Conservation (phyloP, 805 yeast species). For the Jamesozyma lodderae region DNA sequence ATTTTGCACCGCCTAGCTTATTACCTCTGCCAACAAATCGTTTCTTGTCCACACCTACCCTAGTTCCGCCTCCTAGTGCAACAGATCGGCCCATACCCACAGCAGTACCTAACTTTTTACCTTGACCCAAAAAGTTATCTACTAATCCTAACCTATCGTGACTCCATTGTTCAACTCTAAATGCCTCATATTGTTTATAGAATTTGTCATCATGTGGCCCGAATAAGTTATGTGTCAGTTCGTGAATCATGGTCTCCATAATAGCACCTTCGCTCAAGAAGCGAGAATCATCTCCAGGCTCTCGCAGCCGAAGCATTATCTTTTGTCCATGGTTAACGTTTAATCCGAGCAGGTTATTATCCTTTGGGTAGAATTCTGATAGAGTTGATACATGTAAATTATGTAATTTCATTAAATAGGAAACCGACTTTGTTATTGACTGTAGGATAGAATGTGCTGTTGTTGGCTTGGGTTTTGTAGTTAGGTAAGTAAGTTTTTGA, state of each 20-base stretch:
- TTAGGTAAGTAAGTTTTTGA: slow-evolving; percentile 5
- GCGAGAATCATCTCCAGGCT: slow-evolving; percentile 38
- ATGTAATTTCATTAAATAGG: slow-evolving; percentile 68
- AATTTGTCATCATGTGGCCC: slow-evolving; percentile 79
- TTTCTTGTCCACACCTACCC: background rate
- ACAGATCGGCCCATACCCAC: too few relatives aligned
- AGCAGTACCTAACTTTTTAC: slow-evolving; percentile 9
- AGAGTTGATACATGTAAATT: slow-evolving; percentile 57
- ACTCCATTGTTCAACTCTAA: slow-evolving; percentile 41
- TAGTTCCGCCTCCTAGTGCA: background rate
- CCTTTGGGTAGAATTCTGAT: slow-evolving; percentile 75
- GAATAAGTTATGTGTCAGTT: slow-evolving; percentile 65
- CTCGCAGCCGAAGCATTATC: slow-evolving; percentile 62
- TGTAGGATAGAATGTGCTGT: slow-evolving; percentile 6
- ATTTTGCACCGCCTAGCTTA: background rate
- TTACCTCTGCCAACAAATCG: slow-evolving; percentile 2
- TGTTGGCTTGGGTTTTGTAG: slow-evolving; percentile 3
- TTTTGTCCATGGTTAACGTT: slow-evolving; percentile 74
- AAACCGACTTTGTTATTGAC: slow-evolving; percentile 58
- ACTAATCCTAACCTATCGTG: slow-evolving; percentile 23
- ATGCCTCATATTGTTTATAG: slow-evolving; percentile 53
- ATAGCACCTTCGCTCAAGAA: slow-evolving; percentile 60
- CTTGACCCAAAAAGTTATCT: slow-evolving; percentile 27
- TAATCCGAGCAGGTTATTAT: slow-evolving; percentile 58
- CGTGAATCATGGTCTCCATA: slow-evolving; percentile 81